These are phyloP conservation scores for Ceratobasidium sp. DNA, from an alignment of 1,284 basidiomycete species.

Conservation along the genomic window DNA sequence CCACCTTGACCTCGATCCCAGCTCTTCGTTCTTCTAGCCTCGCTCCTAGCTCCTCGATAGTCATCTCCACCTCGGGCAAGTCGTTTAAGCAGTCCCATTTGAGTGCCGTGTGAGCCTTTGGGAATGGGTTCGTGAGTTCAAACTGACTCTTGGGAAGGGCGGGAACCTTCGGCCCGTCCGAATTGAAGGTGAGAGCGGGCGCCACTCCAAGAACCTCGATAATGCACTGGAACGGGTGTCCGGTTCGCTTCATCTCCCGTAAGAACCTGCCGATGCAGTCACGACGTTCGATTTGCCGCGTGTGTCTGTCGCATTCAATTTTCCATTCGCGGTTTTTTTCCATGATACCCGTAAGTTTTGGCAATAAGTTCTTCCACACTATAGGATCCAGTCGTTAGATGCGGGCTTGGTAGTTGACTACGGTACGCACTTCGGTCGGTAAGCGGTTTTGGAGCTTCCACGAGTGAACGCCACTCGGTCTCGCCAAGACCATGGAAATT, in stretches of 20 bases:
- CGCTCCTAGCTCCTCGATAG: neutral
- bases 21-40: neutral
- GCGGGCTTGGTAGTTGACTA: too few relatives aligned
- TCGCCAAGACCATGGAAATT: neutral
- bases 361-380: conserved; percentile 10
- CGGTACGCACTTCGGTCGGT: conserved; percentile 19
- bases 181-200: too few relatives aligned
- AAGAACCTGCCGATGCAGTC: neutral
- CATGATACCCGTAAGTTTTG: conserved; percentile 2
- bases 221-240: neutral
- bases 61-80: neutral
- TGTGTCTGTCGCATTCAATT: neutral
- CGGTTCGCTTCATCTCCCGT: neutral
- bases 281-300: neutral
- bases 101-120: neutral
- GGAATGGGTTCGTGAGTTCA: neutral
- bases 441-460: conserved; percentile 19
- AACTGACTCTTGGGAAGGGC: neutral
- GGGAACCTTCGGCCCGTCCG: too few relatives aligned
- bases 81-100: conserved; percentile 4
- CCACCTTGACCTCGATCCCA: neutral
- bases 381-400: neutral
- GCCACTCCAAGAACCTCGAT: neutral
- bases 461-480: conserved; percentile 5
- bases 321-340: conserved; percentile 1